Evolutionary conservation across 2,329 filamentous ascomycete species (phyloP), one percentile per base, ranked within the genome.

Genomic region (Massarina eburnea): DNA sequence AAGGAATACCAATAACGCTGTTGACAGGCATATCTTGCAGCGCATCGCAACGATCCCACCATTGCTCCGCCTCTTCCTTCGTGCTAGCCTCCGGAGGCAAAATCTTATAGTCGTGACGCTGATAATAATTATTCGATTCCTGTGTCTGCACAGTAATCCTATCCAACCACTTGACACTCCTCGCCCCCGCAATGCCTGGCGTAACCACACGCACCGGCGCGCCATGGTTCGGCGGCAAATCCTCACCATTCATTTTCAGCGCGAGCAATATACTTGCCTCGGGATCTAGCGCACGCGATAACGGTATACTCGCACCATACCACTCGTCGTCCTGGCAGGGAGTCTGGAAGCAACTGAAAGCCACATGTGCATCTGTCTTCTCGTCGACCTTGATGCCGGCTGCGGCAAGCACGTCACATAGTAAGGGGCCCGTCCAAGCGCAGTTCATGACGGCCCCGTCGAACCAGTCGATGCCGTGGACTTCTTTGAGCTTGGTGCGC

Each of bases 401-500:
- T 24, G 66, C 65, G 1, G 66, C 52, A 27, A 85, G 64, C 2
- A 84, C 72, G 56, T 83, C 79, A 21, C 68, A 60, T 10, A 84
- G 68, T 4, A 76, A 66, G 2, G 80, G 80, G 0, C 65, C 64
- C 12, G 69, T 73, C 79, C 79, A 83, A 43, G 67, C 72, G 55
- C 80, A 81, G 55, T 83, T 83, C 79, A 83, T 82, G 17, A 83
- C 74, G 0, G 80, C 81, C 30, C 75, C 80, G 53, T 83, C 80
- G 29, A 74, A 73, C 81, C 81, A 84, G 56, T 84, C 80, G 33
- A 84, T 76, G 1, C 81, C 81, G 26, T 74, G 67, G 4, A 83
- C 80, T 61, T 83, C 80, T 55, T 80, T 81, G 20, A 82, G 64
- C 51, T 76, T 70, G 1, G 79, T 83, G 20, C 80, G 77, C 80